Conservation (phyloP, 768 basidiomycete genomes). For the Pleurotus djamor region DNA sequence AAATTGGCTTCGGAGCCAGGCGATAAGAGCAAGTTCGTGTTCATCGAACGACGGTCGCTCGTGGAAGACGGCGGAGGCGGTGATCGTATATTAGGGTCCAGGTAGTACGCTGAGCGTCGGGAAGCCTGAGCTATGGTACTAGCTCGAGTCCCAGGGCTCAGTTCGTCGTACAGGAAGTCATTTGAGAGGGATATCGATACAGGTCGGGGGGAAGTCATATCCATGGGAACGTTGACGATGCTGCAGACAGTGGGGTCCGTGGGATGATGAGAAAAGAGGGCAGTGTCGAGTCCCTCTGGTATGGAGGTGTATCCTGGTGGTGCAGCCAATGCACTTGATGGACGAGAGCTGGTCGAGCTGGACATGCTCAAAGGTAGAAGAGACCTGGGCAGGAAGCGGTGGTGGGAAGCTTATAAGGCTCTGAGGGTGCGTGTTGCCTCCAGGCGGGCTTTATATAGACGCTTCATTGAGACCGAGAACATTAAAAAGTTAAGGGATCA, state of each 20-base stretch:
- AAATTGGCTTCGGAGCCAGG: not conserved
- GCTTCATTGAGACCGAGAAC: not conserved
- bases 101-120: slow-evolving; percentile 1
- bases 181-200: not conserved
- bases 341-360: not conserved
- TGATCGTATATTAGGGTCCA: not conserved
- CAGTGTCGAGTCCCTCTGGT: slow-evolving; percentile 1
- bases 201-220: not conserved
- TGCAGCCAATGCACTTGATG: not conserved
- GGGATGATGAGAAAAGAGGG: not conserved
- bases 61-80: not conserved
- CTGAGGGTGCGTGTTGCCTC: not conserved
- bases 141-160: not conserved
- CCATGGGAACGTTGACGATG: slow-evolving; percentile 4
- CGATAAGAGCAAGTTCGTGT: not conserved
- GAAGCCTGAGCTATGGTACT: not conserved
- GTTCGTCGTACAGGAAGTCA: slow-evolving; percentile 1
- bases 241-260: slow-evolving; percentile 1
- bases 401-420: not conserved
- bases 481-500: not conserved
- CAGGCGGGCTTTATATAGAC: not conserved
- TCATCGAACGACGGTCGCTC: not conserved
- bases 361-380: not conserved
- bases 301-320: slow-evolving; percentile 6
- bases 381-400: not conserved